These are phyloP conservation scores for Metschnikowia lochheadii DNA, from an alignment of 805 yeast species.

Conservation along the genomic window DNA sequence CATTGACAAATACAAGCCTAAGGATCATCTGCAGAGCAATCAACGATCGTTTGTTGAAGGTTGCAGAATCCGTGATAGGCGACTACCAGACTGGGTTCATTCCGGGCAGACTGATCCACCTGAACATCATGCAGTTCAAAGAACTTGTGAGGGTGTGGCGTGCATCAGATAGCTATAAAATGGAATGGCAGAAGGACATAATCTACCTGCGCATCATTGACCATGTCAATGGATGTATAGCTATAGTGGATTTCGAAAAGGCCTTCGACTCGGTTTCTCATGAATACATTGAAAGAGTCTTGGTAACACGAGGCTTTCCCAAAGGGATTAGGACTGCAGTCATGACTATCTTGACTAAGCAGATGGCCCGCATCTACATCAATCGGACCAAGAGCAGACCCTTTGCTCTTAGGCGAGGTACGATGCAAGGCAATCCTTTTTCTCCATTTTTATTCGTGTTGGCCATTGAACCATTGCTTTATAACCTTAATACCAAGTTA, in stretches of 20 bases:
- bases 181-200: no score
- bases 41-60: neutral
- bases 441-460: neutral
- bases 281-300: neutral
- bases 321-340: neutral
- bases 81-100: neutral
- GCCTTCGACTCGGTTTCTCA: neutral
- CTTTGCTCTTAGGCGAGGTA: neutral
- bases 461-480: neutral
- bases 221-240: no score
- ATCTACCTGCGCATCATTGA: no score
- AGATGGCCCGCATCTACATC: neutral
- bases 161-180: neutral
- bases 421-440: neutral
- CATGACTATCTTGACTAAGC: neutral
- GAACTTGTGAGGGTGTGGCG: neutral
- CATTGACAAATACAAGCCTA: neutral
- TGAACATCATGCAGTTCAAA: neutral
- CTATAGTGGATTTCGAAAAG: no score
- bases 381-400: neutral
- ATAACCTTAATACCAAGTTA: neutral
- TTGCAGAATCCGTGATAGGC: neutral
- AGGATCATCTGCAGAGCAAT: neutral
- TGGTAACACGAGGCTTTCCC: neutral
- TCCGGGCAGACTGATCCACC: neutral